Percentiles rank a stretch among this genome's conserved stretches.
Conservation (phyloP, 306 rosid genomes). For the Morella rubra region DNA sequence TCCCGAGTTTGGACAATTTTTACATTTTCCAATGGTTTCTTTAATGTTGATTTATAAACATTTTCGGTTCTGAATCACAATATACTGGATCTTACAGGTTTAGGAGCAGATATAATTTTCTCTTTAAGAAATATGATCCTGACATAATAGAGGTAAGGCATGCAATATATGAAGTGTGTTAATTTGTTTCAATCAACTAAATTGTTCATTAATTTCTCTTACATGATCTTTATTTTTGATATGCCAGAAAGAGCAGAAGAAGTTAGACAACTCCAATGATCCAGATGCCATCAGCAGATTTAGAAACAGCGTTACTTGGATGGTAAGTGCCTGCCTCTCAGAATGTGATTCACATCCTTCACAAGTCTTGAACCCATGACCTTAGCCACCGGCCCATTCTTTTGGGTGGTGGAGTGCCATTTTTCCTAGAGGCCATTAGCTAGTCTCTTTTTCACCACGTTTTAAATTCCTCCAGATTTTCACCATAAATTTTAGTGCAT, state of each 20-base stretch:
- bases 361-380: not conserved
- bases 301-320: not conserved
- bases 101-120: conserved; percentile 69
- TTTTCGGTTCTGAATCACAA: too few species aligned
- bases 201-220: not conserved
- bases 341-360: not conserved
- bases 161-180: not conserved
- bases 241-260: not conserved
- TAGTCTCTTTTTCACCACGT: not conserved
- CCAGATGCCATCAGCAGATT: not conserved
- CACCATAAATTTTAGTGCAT: not conserved
- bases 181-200: not conserved
- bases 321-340: not conserved
- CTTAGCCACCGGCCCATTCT: not conserved
- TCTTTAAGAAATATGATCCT: conserved; percentile 40
- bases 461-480: not conserved
- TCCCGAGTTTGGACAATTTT: not conserved
- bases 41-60: not conserved
- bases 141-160: not conserved
- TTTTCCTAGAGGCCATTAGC: not conserved
- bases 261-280: conserved; percentile 2
- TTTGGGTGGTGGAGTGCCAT: not conserved
- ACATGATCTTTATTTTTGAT: not conserved
- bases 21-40: not conserved
- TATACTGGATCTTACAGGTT: conserved; percentile 51